phyloP scores from a whole-genome alignment of 2,329 filamentous ascomycete species.

The Beauveria sp. region DNA sequence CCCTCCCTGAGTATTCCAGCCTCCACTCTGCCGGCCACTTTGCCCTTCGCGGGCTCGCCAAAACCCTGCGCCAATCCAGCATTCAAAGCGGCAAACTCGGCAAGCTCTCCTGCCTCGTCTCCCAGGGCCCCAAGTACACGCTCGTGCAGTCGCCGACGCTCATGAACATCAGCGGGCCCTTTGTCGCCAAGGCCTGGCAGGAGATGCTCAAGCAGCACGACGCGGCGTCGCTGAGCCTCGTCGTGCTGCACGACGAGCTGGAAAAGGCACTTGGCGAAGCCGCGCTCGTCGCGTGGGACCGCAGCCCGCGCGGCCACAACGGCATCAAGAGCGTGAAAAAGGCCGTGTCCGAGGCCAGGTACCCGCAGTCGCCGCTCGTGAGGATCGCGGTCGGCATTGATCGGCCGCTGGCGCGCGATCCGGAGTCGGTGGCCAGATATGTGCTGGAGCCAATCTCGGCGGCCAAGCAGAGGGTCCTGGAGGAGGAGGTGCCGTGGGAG shows the following conservation, averaged over 20 bases:
- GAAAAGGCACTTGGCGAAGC: slow-evolving; percentile 65
- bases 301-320: slow-evolving; percentile 65
- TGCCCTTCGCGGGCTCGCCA: slow-evolving; percentile 56
- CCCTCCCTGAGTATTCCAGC: slow-evolving; percentile 63
- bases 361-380: slow-evolving; percentile 35
- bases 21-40: slow-evolving; percentile 84
- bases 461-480: slow-evolving; percentile 42
- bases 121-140: slow-evolving; percentile 45
- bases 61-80: slow-evolving; percentile 33
- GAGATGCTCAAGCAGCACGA: slow-evolving; percentile 38
- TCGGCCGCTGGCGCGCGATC: slow-evolving; percentile 63
- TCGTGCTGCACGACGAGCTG: slow-evolving; percentile 85
- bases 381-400: slow-evolving; percentile 81
- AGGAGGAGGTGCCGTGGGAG: slow-evolving; percentile 41
- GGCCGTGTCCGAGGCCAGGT: slow-evolving; percentile 35
- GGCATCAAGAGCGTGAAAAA: slow-evolving; percentile 61
- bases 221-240: slow-evolving; percentile 39
- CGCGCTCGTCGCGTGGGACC: slow-evolving; percentile 52
- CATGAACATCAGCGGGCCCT: slow-evolving; percentile 81
- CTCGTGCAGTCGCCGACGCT: slow-evolving; percentile 66
- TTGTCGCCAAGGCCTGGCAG: slow-evolving; percentile 58
- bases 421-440: slow-evolving; percentile 62
- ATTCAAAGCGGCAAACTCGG: slow-evolving; percentile 42
- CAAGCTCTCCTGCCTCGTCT: slow-evolving; percentile 43
- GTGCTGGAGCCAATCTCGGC: slow-evolving; percentile 63